A percentile compares a stretch with the other conserved stretches of the same genome.
These are phyloP conservation scores for Talaromyces stipitatus DNA, from an alignment of 495 filamentous ascomycete genomes.

Conservation along the genomic window DNA sequence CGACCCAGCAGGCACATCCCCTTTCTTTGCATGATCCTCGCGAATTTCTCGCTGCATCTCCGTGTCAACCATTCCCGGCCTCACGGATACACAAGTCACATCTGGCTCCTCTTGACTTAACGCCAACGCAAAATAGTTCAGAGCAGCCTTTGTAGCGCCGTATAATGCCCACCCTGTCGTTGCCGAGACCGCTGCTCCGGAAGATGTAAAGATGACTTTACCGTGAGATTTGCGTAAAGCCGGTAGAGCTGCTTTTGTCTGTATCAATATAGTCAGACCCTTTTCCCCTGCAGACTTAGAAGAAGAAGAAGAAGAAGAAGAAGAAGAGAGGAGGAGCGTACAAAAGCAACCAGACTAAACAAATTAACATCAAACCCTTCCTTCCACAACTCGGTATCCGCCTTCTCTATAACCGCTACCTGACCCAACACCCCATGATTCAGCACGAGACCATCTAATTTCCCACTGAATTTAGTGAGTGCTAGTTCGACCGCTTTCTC, in stretches of 20 bases:
- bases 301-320: background rate
- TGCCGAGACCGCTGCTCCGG: conserved; percentile 59
- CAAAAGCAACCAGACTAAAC: conserved; percentile 70
- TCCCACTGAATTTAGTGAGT: conserved; percentile 57
- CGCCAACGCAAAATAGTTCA: conserved; percentile 73
- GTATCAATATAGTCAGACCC: background rate
- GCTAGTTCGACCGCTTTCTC: conserved; percentile 56
- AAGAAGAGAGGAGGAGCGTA: conserved; percentile 26
- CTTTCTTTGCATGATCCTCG: conserved; percentile 48
- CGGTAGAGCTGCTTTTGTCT: conserved; percentile 70
- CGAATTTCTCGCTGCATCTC: conserved; percentile 86
- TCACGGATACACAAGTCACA: conserved; percentile 61
- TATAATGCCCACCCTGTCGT: conserved; percentile 77
- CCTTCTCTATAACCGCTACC: conserved; percentile 61
- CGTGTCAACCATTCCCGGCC: conserved; percentile 84
- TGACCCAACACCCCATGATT: conserved; percentile 82
- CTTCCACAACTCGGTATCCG: conserved; percentile 63
- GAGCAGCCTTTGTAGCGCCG: conserved; percentile 77
- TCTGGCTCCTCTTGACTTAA: conserved; percentile 73
- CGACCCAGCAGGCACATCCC: conserved; percentile 55
- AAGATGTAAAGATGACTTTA: conserved; percentile 65
- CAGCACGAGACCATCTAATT: conserved; percentile 72
- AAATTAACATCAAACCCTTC: conserved; percentile 75
- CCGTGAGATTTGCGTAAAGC: conserved; percentile 62
- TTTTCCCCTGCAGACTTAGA: too few relatives aligned